A percentile compares a stretch with the other conserved stretches of the same genome.
Evolutionary conservation across 306 rosid species (phyloP).

Genomic region (Castanospermum australe): DNA sequence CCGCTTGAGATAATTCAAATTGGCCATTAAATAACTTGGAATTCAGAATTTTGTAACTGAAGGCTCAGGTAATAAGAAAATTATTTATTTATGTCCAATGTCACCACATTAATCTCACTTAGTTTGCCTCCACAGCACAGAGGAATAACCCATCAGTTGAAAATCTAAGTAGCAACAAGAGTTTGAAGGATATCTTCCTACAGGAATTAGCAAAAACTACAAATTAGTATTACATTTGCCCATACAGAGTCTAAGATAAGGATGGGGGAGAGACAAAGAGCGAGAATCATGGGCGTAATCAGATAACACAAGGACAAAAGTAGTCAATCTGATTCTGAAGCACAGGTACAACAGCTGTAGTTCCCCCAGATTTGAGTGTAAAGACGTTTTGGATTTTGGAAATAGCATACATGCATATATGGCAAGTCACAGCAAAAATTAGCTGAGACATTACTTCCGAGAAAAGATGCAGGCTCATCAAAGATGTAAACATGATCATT

Average conservation of each 20-base stretch:
- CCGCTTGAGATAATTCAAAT: no score
- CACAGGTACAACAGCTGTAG: neutral
- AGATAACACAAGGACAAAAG: neutral
- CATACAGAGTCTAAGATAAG: neutral
- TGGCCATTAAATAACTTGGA: neutral
- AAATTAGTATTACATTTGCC: slow-evolving; percentile 2
- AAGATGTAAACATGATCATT: slow-evolving; percentile 11
- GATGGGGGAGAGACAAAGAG: neutral
- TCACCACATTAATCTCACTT: neutral
- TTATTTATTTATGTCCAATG: neutral
- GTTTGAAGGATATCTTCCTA: neutral
- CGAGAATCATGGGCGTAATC: neutral
- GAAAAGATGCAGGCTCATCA: neutral
- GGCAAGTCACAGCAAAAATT: slow-evolving; percentile 10
- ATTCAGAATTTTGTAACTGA: neutral
- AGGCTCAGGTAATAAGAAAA: neutral
- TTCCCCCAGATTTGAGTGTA: slow-evolving; percentile 2
- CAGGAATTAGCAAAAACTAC: slow-evolving; percentile 4
- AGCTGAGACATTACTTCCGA: neutral
- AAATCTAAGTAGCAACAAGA: slow-evolving; percentile 1
- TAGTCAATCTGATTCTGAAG: slow-evolving; percentile 14
- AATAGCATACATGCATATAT: neutral
- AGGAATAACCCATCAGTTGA: neutral
- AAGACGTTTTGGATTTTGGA: neutral
- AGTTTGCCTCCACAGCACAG: neutral